A percentile compares a stretch with the other conserved stretches of the same genome.
These are phyloP conservation scores for Ceratobasidium sp. DNA, from an alignment of 1,284 basidiomycete species.

Conservation along the genomic window DNA sequence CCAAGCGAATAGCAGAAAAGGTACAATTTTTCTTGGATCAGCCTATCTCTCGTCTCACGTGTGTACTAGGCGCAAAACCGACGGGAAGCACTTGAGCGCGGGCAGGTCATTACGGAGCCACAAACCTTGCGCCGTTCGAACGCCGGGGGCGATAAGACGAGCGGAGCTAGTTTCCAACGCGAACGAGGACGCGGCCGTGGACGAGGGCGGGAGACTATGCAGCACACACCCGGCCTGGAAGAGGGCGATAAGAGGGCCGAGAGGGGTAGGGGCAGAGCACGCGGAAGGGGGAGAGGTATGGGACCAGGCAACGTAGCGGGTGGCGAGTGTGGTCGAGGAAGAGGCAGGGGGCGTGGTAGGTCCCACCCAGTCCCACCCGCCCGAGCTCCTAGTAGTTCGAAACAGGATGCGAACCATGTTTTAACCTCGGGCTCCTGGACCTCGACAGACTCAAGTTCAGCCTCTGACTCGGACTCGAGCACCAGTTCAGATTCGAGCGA, in stretches of 20 bases:
- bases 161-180: conserved; percentile 48
- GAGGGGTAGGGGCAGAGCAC: conserved; percentile 53
- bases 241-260: neutral
- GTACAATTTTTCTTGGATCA: conserved; percentile 50
- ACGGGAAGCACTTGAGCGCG: conserved; percentile 81
- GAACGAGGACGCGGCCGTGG: conserved; percentile 55
- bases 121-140: conserved; percentile 58
- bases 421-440: conserved; percentile 43
- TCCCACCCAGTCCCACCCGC: conserved; percentile 42
- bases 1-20: conserved; percentile 77
- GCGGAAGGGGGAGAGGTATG: conserved; percentile 57
- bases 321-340: conserved; percentile 54
- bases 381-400: conserved; percentile 48
- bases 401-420: conserved; percentile 16
- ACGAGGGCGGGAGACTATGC: conserved; percentile 49
- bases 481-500: conserved; percentile 53
- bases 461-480: conserved; percentile 38
- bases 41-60: conserved; percentile 8
- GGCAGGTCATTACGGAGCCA: conserved; percentile 73
- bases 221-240: neutral
- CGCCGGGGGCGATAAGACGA: conserved; percentile 36
- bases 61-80: conserved; percentile 65
- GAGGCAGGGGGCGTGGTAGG: conserved; percentile 52
- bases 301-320: conserved; percentile 50
- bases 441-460: conserved; percentile 33